Percentiles rank a stretch among this genome's conserved stretches.
Conservation (phyloP, 2,329 filamentous ascomycete genomes). For the Diaporthe caulivora region DNA sequence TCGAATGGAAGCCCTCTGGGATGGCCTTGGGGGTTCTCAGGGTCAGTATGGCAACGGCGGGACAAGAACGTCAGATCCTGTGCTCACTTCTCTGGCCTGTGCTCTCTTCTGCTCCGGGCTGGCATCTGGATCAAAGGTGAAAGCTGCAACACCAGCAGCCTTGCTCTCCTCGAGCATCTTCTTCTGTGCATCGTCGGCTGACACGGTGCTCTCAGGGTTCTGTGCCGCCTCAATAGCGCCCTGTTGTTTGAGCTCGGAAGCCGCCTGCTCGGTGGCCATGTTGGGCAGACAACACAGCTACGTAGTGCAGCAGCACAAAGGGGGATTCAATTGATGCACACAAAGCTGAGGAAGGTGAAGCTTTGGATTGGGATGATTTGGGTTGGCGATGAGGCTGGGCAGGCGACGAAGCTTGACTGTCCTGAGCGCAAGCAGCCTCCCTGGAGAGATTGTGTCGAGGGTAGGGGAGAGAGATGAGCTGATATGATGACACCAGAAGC, state of each 20-base stretch:
- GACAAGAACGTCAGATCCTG: neutral
- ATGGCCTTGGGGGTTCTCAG: slow-evolving; percentile 61
- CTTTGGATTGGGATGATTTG: neutral
- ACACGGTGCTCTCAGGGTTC: slow-evolving; percentile 76
- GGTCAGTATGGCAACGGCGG: slow-evolving; percentile 4
- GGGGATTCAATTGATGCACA: slow-evolving; percentile 31
- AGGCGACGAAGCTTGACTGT: slow-evolving; percentile 1
- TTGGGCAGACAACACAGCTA: slow-evolving; percentile 37
- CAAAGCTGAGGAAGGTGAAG: neutral
- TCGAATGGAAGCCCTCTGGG: slow-evolving; percentile 73
- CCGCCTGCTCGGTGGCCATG: slow-evolving; percentile 49
- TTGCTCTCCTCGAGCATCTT: slow-evolving; percentile 82
- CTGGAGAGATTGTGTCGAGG: slow-evolving; percentile 8
- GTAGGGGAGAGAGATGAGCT: slow-evolving; percentile 24
- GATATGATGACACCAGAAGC: neutral
- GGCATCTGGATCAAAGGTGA: slow-evolving; percentile 89
- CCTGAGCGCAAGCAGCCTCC: slow-evolving; percentile 6
- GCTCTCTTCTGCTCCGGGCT: slow-evolving; percentile 85
- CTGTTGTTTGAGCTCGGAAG: slow-evolving; percentile 81
- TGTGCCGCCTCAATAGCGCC: slow-evolving; percentile 82
- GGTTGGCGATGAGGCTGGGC: neutral
- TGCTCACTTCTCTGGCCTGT: slow-evolving; percentile 80
- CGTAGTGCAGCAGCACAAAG: slow-evolving; percentile 28
- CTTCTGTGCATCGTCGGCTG: slow-evolving; percentile 78
- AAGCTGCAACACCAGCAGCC: slow-evolving; percentile 83